Evolutionary conservation across 352 stramenopile species (phyloP), one percentile per base, ranked within the genome.

Genomic region (Pythium chondricola): DNA sequence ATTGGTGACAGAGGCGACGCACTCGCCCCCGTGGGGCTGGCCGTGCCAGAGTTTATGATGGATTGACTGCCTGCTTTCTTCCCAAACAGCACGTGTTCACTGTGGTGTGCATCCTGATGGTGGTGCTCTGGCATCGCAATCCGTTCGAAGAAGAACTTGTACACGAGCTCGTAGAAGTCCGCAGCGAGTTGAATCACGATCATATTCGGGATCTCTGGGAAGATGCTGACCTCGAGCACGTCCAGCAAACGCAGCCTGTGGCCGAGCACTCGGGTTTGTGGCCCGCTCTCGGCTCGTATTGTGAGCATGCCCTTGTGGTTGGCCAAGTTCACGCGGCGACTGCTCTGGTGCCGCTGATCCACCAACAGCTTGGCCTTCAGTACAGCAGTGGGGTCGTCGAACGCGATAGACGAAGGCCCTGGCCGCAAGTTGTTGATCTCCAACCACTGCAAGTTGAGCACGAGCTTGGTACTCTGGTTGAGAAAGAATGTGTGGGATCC

Each of bases 121-220:
- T 61, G 66, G 22, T 56, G 56, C 4, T 61, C 41, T 16, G 27
- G 32, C 0, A 27, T 38, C 25, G 52, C 32, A 16, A 74, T 62
- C 2, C 76, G 68, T 37, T 83, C 74, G 31, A 93, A 93, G 65
- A 93, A 89, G 30, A 89, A 93, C 54, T 88, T 93, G 60, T 84
- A 81, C 16, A 93, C 61, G 7, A 93, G 61, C 2, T 90, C 81
- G 48, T 90, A 93, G 31, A 93, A 90, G 35, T 93, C 81, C 9
- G 71, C 61, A 0, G 78, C 75, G 1, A 93, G 67, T 48, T 93
- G 81, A 44, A 93, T 90, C 18, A 88, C 74, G 33, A 93, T 88
- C 61, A 88, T 82, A 45, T 93, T 88, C 17, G 70, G 69, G 11
- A 93, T 69, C 37, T 89, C 81, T 6, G 81, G 81, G 36, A 93